Evolutionary conservation across 129 eudicot genomes (phyloP).

Genomic region (Artemisia tridentata): DNA sequence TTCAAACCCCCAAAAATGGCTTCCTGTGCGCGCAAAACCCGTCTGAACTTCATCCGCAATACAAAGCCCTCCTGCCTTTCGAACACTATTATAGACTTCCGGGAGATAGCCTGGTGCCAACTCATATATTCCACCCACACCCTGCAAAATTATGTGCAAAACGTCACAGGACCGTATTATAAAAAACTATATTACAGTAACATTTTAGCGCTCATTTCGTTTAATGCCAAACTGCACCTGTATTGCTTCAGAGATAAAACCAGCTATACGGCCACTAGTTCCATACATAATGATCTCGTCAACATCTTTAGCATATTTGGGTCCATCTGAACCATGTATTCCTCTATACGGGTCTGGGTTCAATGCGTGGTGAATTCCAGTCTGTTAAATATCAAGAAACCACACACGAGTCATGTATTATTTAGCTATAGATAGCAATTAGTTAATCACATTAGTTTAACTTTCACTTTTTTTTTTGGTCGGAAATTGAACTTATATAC

Average conservation of each 20-base stretch:
- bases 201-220: constrained; percentile 5
- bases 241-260: constrained; percentile 68
- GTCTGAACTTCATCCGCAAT: constrained; percentile 91
- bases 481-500: too few species aligned
- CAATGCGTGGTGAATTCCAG: constrained; percentile 68
- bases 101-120: constrained; percentile 72
- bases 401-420: constrained; percentile 1
- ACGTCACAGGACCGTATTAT: background rate
- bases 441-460: too few species aligned
- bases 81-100: constrained; percentile 50
- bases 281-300: constrained; percentile 62
- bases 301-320: constrained; percentile 62
- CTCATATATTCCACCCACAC: constrained; percentile 80
- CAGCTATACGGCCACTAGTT: constrained; percentile 68
- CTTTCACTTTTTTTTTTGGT: too few species aligned
- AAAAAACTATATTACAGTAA: too few species aligned
- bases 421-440: too few species aligned
- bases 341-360: constrained; percentile 84
- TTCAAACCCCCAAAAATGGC: constrained; percentile 81
- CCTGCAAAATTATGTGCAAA: constrained; percentile 35
- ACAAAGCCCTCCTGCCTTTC: constrained; percentile 77
- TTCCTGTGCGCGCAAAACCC: constrained; percentile 76
- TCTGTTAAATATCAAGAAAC: constrained; percentile 36
- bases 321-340: constrained; percentile 64
- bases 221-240: constrained; percentile 39